These are phyloP conservation scores for Aspergillus sp. DNA, from an alignment of 2,329 filamentous ascomycete genomes.

Conservation along the genomic window DNA sequence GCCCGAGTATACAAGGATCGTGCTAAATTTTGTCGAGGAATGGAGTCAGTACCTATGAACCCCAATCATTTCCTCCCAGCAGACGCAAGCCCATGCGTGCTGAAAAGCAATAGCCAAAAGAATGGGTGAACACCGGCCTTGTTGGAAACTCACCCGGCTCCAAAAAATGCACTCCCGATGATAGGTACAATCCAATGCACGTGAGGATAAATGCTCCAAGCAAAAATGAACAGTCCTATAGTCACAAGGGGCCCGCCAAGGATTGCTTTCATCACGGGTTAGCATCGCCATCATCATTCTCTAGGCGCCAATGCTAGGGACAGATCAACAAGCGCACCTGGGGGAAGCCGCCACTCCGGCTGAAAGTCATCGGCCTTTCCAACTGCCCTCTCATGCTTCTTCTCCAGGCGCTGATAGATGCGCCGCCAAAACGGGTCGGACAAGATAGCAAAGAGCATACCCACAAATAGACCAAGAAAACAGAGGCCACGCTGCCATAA, in stretches of 20 bases:
- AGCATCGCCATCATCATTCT: conserved; percentile 1
- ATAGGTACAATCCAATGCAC: conserved; percentile 78
- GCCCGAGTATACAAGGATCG: conserved; percentile 75
- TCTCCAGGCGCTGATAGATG: conserved; percentile 44
- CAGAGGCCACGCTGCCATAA: conserved; percentile 77
- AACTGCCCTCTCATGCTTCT: conserved; percentile 34
- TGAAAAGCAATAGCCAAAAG: too few relatives aligned
- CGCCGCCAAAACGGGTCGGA: conserved; percentile 49
- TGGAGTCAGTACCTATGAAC: background rate
- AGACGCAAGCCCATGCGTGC: background rate
- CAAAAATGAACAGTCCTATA: conserved; percentile 82
- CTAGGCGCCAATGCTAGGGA: background rate
- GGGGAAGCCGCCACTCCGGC: conserved; percentile 82
- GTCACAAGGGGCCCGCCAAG: conserved; percentile 75
- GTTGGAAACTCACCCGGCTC: conserved; percentile 59
- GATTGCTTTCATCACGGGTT: conserved; percentile 48
- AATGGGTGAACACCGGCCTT: conserved; percentile 1
- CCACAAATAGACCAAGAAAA: conserved; percentile 61
- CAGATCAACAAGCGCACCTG: conserved; percentile 46
- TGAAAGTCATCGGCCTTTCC: conserved; percentile 57
- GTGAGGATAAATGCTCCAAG: conserved; percentile 72
- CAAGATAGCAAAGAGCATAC: conserved; percentile 46
- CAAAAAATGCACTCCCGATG: conserved; percentile 71
- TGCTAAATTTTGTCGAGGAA: conserved; percentile 46
- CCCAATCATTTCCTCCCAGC: background rate